phyloP scores from a whole-genome alignment of 2,329 filamentous ascomycete species.

The Pseudophaeomoniella oleicola region DNA sequence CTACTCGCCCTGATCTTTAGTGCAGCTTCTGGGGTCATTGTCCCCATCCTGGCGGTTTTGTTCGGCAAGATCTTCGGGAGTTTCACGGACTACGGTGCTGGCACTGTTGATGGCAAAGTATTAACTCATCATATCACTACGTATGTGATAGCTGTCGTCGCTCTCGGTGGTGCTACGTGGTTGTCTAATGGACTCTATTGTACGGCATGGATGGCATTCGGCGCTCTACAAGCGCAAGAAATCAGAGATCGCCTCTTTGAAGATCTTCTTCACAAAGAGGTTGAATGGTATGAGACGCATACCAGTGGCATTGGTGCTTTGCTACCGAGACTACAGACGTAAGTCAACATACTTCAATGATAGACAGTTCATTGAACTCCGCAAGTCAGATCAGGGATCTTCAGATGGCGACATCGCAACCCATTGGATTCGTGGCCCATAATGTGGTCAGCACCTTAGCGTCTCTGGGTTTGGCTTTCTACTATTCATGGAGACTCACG shows the following conservation, averaged over 20 bases:
- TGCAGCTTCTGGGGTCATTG: constrained; percentile 44
- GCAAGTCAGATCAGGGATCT: constrained; percentile 76
- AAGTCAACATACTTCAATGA: constrained; percentile 27
- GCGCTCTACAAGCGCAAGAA: constrained; percentile 61
- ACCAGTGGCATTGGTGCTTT: constrained; percentile 58
- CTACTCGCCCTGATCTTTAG: constrained; percentile 41
- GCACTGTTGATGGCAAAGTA: constrained; percentile 30
- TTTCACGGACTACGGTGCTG: constrained; percentile 51
- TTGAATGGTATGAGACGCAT: constrained; percentile 69
- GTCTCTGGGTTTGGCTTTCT: constrained; percentile 58
- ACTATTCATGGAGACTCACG: constrained; percentile 71
- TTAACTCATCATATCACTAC: constrained; percentile 42
- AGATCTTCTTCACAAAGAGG: constrained; percentile 55
- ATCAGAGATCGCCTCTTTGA: constrained; percentile 52
- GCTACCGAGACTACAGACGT: constrained; percentile 60
- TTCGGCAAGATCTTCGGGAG: constrained; percentile 62
- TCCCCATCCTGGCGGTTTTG: constrained; percentile 53
- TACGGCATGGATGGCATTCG: constrained; percentile 58
- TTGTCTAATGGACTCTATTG: constrained; percentile 53
- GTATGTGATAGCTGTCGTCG: constrained; percentile 49
- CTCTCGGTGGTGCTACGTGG: constrained; percentile 52
- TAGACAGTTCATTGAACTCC: too few species aligned
- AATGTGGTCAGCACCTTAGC: constrained; percentile 50
- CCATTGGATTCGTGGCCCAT: constrained; percentile 55
- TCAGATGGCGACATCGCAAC: constrained; percentile 65